Evolutionary conservation across 495 filamentous ascomycete genomes (phyloP), one percentile per base, ranked within the genome.

Genomic region (Annulohypoxylon nitens): DNA sequence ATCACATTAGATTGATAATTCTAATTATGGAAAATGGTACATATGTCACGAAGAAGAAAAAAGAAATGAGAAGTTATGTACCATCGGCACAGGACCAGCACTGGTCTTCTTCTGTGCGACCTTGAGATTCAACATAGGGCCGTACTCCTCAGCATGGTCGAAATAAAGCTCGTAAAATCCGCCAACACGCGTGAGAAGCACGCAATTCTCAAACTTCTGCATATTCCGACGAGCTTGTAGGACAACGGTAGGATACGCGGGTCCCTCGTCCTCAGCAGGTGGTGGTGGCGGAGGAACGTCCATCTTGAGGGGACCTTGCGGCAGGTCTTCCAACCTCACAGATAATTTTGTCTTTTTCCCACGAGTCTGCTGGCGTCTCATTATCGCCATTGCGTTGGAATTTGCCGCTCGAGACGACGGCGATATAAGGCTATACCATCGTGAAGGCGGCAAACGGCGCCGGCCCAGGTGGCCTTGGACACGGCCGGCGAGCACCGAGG

Each of bases 131-230:
- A 99, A 85, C 26, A 95, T 83, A 18, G 94, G 93, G 3, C 91
- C 96, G 71, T 93, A 89, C 73, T 97, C 91, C 58, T 95, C 92
- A 6, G 96, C 96, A 77, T 98, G 93, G 65, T 95, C 90, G 77
- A 98, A 95, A 81, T 98, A 99, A 59, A 99, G 83, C 87, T 98
- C 96, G 82, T 98, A 99, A 81, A 99, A 99, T 61, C 93, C 89
- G 55, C 96, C 96, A 12, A 99, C 93, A 39, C 95, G 87, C 3
- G 96, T 99, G 61, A 99, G 82, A 20, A 99, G 78, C 25, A 98
- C 91, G 80, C 93, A 97, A 71, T 94, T 92, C 73, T 90, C 88
- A 83, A 97, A 97, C 71, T 90, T 93, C 64, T 88, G 87, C 92
- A 99, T 97, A 78, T 97, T 95, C 67, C 91, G 92, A 39, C 89